These are phyloP conservation scores for Trichoderma polysporum DNA, from an alignment of 2,329 filamentous ascomycete species.

Conservation along the genomic window DNA sequence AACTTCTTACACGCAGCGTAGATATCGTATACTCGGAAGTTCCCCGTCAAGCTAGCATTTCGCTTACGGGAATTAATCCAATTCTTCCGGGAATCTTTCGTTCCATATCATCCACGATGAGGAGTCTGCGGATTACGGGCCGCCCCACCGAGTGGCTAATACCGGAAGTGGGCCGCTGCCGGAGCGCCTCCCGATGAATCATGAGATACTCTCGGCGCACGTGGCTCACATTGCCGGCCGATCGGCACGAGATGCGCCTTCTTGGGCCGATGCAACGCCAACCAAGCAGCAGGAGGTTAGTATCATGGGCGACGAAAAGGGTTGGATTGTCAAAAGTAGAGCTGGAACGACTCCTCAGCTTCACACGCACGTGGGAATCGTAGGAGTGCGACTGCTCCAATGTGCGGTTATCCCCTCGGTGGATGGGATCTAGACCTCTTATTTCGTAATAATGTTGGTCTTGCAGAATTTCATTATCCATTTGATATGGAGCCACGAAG, in stretches of 20 bases:
- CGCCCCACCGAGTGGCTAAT: background rate
- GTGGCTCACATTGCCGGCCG: background rate
- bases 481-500: background rate
- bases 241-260: background rate
- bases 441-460: background rate
- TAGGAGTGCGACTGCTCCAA: background rate
- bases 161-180: background rate
- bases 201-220: background rate
- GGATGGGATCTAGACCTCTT: background rate
- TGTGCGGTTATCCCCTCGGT: background rate
- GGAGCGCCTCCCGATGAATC: slow-evolving; percentile 12
- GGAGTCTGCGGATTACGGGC: background rate
- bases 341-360: background rate
- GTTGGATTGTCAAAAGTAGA: background rate
- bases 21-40: background rate
- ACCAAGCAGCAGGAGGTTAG: background rate
- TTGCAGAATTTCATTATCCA: background rate
- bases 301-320: background rate
- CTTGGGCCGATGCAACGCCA: background rate
- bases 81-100: background rate
- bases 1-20: background rate
- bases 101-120: background rate
- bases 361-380: background rate
- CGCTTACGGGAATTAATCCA: background rate
- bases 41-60: background rate